phyloP scores from a whole-genome alignment of 805 yeast genomes.

The Yarrowia sp. region DNA sequence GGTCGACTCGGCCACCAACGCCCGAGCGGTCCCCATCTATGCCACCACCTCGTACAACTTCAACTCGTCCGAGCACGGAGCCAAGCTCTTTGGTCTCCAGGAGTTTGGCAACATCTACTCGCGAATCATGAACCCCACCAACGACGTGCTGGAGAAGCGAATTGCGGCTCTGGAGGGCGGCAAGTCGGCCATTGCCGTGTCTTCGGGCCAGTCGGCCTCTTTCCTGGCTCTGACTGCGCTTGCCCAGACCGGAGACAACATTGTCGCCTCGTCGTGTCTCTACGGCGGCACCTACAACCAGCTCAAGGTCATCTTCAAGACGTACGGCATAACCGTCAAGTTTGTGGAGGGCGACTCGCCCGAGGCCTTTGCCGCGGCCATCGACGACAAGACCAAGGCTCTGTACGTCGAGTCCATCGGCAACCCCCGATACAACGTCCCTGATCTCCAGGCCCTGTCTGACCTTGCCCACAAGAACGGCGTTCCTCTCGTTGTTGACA shows the following conservation, averaged over 20 bases:
- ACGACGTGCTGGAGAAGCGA: constrained; percentile 85
- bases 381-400: constrained; percentile 86
- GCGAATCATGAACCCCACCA: constrained; percentile 90
- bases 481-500: constrained; percentile 87
- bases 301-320: constrained; percentile 86
- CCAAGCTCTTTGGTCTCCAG: constrained; percentile 81
- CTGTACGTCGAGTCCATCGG: constrained; percentile 88
- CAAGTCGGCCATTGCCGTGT: constrained; percentile 79
- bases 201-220: constrained; percentile 98
- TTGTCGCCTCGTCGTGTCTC: constrained; percentile 78
- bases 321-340: constrained; percentile 80
- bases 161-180: constrained; percentile 93
- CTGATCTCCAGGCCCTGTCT: constrained; percentile 77
- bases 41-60: constrained; percentile 89
- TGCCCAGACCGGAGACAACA: constrained; percentile 86
- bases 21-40: constrained; percentile 92
- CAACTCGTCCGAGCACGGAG: constrained; percentile 86
- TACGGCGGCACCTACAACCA: constrained; percentile 98
- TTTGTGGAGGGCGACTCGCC: constrained; percentile 77
- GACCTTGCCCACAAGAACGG: constrained; percentile 83
- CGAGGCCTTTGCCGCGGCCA: constrained; percentile 67
- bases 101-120: constrained; percentile 85
- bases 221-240: constrained; percentile 76
- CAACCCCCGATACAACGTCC: constrained; percentile 88
- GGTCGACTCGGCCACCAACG: constrained; percentile 57